Evolutionary conservation across 73 alveolate genomes (phyloP).

Genomic region (Symbiodinium pilosum): DNA sequence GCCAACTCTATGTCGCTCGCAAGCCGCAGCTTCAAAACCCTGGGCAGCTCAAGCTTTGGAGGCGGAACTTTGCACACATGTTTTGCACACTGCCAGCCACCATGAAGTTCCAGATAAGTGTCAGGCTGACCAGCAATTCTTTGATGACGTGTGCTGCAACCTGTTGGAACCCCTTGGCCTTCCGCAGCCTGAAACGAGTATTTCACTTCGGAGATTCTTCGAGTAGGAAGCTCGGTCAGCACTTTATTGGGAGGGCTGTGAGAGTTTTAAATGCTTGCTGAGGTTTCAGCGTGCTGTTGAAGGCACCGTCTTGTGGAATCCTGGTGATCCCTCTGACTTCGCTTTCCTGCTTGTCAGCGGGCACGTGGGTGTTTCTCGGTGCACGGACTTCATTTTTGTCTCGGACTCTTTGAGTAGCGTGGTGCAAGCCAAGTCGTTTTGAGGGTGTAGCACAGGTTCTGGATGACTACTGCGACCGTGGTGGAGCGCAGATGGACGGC

Average conservation of each 20-base stretch:
- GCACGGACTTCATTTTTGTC: too few species aligned
- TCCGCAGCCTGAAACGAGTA: not conserved
- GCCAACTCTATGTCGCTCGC: not conserved
- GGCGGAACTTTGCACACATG: not conserved
- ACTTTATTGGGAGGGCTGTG: not conserved
- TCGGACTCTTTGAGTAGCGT: too few species aligned
- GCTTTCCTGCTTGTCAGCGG: conserved; percentile 71
- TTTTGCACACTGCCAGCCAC: not conserved
- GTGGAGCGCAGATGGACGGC: not conserved
- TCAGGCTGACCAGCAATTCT: conserved; percentile 40
- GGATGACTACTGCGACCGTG: conserved; percentile 53
- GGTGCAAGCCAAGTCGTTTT: too few species aligned
- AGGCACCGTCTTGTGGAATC: conserved; percentile 48
- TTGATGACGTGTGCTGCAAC: conserved; percentile 39
- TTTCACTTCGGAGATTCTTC: conserved; percentile 1
- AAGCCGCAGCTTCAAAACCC: not conserved
- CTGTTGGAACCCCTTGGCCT: conserved; percentile 37
- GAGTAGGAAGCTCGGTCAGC: not conserved
- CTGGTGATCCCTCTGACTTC: conserved; percentile 67
- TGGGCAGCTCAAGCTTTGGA: not conserved
- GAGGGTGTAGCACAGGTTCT: conserved; percentile 12
- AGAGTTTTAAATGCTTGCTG: not conserved
- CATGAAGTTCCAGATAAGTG: too few species aligned
- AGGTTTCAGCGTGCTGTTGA: conserved; percentile 56
- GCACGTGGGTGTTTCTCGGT: conserved; percentile 39